A percentile compares a stretch with the other conserved stretches of the same genome.
Evolutionary conservation across 306 rosid species (phyloP).

Genomic region (Ammopiptanthus mongolicus): DNA sequence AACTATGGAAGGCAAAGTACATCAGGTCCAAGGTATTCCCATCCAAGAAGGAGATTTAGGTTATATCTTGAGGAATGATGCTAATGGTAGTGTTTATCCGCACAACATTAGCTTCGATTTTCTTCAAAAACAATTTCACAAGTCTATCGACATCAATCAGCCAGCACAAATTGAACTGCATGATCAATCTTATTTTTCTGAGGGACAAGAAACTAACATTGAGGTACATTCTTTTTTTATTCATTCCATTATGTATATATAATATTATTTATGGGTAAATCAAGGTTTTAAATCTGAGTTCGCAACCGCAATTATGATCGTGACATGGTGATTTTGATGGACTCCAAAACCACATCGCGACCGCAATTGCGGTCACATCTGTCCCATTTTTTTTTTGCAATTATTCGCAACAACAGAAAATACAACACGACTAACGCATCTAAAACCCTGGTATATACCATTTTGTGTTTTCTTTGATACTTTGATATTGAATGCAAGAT

Average conservation of each 20-base stretch:
- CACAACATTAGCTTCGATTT: not conserved
- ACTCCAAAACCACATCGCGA: too few relatives aligned
- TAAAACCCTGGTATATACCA: not conserved
- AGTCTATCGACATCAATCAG: not conserved
- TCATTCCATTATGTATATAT: not conserved
- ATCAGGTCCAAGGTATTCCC: not conserved
- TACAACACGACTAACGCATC: too few relatives aligned
- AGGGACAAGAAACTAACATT: not conserved
- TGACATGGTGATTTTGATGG: too few relatives aligned
- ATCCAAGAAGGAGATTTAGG: not conserved
- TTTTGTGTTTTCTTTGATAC: not conserved
- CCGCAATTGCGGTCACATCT: too few relatives aligned
- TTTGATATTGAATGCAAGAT: too few relatives aligned
- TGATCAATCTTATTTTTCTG: not conserved
- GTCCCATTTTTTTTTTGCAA: too few relatives aligned
- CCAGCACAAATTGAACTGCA: not conserved
- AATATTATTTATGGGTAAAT: too few relatives aligned
- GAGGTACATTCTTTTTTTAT: not conserved
- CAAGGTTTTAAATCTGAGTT: too few relatives aligned
- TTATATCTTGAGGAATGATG: not conserved
- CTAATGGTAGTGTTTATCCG: not conserved
- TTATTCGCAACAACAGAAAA: too few relatives aligned
- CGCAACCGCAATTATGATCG: too few relatives aligned
- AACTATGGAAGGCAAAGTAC: not conserved
- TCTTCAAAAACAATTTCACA: not conserved